These are phyloP conservation scores for Angomonas desouzai DNA, from an alignment of 208 protist genomes.

Conservation along the genomic window DNA sequence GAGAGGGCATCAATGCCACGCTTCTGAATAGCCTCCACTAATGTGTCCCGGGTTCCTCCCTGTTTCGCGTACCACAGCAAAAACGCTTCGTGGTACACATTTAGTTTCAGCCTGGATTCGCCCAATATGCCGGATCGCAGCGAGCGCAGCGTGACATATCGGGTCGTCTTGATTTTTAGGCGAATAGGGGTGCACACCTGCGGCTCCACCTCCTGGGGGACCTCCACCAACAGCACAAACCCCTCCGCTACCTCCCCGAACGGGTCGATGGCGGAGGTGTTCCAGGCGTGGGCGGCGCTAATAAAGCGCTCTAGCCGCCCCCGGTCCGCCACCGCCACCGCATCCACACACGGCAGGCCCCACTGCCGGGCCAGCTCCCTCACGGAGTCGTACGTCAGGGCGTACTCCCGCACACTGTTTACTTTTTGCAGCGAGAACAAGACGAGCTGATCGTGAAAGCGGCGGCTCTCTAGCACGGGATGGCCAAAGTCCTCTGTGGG, in stretches of 20 bases:
- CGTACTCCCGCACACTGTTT: conserved; percentile 40
- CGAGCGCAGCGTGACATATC: conserved; percentile 72
- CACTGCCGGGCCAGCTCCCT: conserved; percentile 24
- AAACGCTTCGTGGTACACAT: conserved; percentile 53
- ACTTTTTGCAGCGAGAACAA: conserved; percentile 57
- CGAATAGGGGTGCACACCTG: conserved; percentile 52
- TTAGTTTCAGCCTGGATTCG: conserved; percentile 39
- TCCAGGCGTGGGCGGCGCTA: conserved; percentile 28
- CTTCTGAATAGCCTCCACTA: conserved; percentile 20
- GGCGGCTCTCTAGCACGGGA: conserved; percentile 55
- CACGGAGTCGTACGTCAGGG: conserved; percentile 28
- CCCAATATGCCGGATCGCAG: conserved; percentile 61
- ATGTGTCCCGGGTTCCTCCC: conserved; percentile 13
- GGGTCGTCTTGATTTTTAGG: conserved; percentile 77
- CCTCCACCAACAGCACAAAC: conserved; percentile 68
- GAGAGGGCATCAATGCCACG: conserved; percentile 27
- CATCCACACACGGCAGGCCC: conserved; percentile 43
- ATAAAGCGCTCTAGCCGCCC: conserved; percentile 30
- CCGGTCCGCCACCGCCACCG: conserved; percentile 10
- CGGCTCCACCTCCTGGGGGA: conserved; percentile 9
- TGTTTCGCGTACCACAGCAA: conserved; percentile 34
- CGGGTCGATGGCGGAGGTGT: conserved; percentile 21
- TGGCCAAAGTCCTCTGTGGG: conserved; percentile 41
- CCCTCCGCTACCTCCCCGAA: conserved; percentile 59
- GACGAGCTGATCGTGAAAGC: conserved; percentile 49